Evolutionary conservation across 169 alveolate genomes (phyloP), one percentile per base, ranked within the genome.

Genomic region (Plasmodium cynomolgi): DNA sequence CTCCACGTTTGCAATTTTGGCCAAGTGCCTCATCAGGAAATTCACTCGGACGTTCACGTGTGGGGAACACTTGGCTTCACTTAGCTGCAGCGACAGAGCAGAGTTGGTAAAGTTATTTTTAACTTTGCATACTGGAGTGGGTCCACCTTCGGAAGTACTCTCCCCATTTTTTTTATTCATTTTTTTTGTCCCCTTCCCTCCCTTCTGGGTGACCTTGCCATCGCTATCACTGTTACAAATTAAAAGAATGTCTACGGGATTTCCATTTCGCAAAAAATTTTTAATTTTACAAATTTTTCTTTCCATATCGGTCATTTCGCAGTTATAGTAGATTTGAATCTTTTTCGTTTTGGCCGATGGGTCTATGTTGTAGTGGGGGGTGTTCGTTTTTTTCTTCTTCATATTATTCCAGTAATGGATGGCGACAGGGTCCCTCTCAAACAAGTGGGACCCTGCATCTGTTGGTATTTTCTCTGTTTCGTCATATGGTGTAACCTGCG

Each of bases 251-350:
- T 88, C 94, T 1, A 88, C 94, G 39, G 94, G 94, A 17, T 17
- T 41, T 13, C 94, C 82, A 88, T 56, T 79, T 77, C 47, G 44
- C 71, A 88, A 39, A 62, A 79, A 41, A 17, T 77, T 88, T 88
- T 88, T 88, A 13, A 88, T 88, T 79, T 88, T 56, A 34, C 81
- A 58, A 31, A 88, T 56, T 88, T 88, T 88, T 79, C 94, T 54
- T 20, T 58, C 50, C 88, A 88, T 37, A 41, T 88, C 94, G 72
- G 44, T 29, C 88, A 80, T 79, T 88, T 88, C 94, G 81, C 90
- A 88, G 58, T 88, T 88, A 34, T 88, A 73, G 81, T 88, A 88
- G 26, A 88, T 79, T 88, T 88, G 94, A 7, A 88, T 88, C 44
- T 77, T 88, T 79, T 88, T 88, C 47, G 90, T 79, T 88, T 73